Evolutionary conservation across 371 early-diverging fungal species (phyloP).

Genomic region (Mucor saturninus): DNA sequence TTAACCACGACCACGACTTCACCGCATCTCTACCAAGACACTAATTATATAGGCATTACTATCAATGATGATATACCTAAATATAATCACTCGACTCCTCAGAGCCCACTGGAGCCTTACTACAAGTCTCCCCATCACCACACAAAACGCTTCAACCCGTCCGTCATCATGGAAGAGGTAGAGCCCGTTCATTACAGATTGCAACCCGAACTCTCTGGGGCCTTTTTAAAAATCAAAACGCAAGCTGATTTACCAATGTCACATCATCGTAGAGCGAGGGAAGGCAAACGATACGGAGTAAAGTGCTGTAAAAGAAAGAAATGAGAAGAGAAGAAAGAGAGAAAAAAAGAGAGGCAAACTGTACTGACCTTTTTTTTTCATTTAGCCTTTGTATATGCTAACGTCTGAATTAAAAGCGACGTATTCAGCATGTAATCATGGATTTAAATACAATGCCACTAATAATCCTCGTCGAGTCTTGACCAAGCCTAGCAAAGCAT

Average conservation of each 20-base stretch:
- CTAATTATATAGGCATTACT: constrained; percentile 43
- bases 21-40: constrained; percentile 22
- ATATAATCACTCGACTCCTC: constrained; percentile 4
- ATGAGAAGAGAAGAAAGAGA: no score
- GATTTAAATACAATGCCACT: constrained; percentile 74
- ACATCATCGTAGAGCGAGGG: constrained; percentile 27
- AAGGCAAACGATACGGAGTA: constrained; percentile 34
- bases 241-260: constrained; percentile 30
- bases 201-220: constrained; percentile 20
- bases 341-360: no score
- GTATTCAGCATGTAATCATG: constrained; percentile 58
- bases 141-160: not conserved
- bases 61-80: constrained; percentile 29
- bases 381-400: constrained; percentile 33
- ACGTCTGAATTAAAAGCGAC: constrained; percentile 35
- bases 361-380: not conserved
- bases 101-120: constrained; percentile 1
- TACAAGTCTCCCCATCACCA: not conserved
- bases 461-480: constrained; percentile 92
- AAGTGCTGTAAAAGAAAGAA: not conserved
- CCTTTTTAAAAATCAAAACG: constrained; percentile 23
- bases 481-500: constrained; percentile 91
- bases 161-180: constrained; percentile 8
- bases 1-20: constrained; percentile 4
- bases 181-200: constrained; percentile 5